These are phyloP conservation scores for Vitis amurensis DNA, from an alignment of 164 flowering plant genomes.

Conservation along the genomic window DNA sequence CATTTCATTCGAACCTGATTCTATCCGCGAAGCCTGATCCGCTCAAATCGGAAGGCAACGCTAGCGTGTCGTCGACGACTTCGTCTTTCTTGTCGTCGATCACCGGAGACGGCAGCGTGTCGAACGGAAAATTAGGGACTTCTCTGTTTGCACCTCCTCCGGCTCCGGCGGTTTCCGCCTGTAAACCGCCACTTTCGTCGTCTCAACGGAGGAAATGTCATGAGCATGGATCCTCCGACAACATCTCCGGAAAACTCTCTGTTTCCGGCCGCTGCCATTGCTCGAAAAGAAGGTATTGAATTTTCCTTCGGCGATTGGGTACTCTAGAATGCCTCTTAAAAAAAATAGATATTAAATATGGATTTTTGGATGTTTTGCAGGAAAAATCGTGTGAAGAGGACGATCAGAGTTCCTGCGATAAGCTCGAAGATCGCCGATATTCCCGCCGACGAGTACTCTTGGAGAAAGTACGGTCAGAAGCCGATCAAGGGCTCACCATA, in stretches of 20 bases:
- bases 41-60: too few species aligned
- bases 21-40: too few species aligned
- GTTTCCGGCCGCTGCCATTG: conserved; percentile 30
- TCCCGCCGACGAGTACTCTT: conserved; percentile 32
- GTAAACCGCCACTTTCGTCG: conserved; percentile 49
- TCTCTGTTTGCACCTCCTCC: conserved; percentile 24
- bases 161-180: conserved; percentile 35
- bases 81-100: conserved; percentile 55
- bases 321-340: neutral
- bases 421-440: conserved; percentile 28
- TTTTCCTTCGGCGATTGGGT: neutral
- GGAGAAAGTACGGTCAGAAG: conserved; percentile 59
- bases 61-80: conserved; percentile 35
- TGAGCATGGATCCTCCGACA: conserved; percentile 34
- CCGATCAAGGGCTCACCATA: conserved; percentile 54
- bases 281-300: conserved; percentile 24
- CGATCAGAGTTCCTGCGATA: conserved; percentile 30
- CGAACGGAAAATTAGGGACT: conserved; percentile 42
- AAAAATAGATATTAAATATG: neutral
- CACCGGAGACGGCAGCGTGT: conserved; percentile 59
- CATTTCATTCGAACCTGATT: too few species aligned
- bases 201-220: conserved; percentile 39
- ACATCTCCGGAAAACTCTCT: conserved; percentile 30
- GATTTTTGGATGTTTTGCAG: conserved; percentile 7
- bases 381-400: conserved; percentile 27